Base-by-base conservation (phyloP, 1,284 basidiomycete genomes). In the Ustilago xerochloae region DNA sequence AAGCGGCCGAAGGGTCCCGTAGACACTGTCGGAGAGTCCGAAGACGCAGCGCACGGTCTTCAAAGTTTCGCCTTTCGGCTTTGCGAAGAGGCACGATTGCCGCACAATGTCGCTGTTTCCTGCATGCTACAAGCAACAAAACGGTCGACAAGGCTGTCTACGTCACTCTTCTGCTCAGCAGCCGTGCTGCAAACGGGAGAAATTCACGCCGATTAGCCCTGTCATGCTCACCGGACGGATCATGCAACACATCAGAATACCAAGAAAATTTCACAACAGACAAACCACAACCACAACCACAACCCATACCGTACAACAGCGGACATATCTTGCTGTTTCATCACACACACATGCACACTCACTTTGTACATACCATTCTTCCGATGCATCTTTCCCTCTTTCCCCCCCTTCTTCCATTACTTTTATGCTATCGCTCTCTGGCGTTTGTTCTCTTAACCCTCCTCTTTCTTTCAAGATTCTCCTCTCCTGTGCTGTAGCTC, bases 401-500 rank as follows among this genome's bases (percentile, higher is more conserved):
- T 52, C 26, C 35, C 41, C 30, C 22, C 24, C 43, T 32, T 22
- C 15, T 15, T 10, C 22, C 49, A 26, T n/a, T n/a, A n/a, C n/a
- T 16, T 29, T 48, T 24, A 20, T 24, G 39, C 20, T 20, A 20
- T 43, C 46, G 20, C 15, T 29, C 26, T 36, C 12, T 24, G 32
- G 46, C 32, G 29, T 33, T 45, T 41, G n/a, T n/a, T n/a, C n/a
- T n/a, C n/a, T n/a, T n/a, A n/a, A n/a, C n/a, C n/a, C n/a, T 36
- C 39, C n/a, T 26, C 29, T 20, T 29, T 36, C 50, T 36, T 36
- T 35, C 48, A 53, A 55, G 51, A 59, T 47, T 46, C 52, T 18
- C 48, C 24, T 43, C 22, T 41, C 33, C 38, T 54, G 58, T 57
- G 64, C 64, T 67, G 64, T 67, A 67, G 64, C 64, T 67, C 58